Evolutionary conservation across 129 eudicot species (phyloP).

Genomic region (Erigeron canadensis): DNA sequence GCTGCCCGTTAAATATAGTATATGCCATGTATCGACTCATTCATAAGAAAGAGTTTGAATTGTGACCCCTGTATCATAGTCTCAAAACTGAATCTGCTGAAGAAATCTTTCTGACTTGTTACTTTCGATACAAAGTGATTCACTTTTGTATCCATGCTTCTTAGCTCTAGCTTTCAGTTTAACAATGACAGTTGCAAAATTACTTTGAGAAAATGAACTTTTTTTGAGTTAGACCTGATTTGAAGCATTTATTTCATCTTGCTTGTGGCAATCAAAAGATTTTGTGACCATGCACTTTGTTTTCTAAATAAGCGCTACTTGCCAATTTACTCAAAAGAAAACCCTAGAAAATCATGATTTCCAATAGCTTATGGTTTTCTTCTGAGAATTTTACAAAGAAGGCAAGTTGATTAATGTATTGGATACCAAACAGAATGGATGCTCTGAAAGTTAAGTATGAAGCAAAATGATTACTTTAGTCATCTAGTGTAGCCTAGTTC

Average conservation of each 20-base stretch:
- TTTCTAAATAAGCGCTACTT: constrained; percentile 1
- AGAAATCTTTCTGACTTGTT: not conserved
- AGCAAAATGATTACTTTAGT: too few relatives aligned
- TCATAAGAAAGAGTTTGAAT: too few relatives aligned
- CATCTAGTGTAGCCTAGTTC: not conserved
- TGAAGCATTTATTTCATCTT: constrained; percentile 1
- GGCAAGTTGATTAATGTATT: not conserved
- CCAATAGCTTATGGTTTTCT: not conserved
- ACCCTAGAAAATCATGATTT: not conserved
- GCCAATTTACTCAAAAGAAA: not conserved
- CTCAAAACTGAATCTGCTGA: not conserved
- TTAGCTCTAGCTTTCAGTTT: too few relatives aligned
- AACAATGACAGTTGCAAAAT: not conserved
- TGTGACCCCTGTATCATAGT: too few relatives aligned
- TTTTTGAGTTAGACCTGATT: not conserved
- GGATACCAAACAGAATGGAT: not conserved
- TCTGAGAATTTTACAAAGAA: not conserved
- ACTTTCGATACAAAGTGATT: not conserved
- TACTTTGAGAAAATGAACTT: not conserved
- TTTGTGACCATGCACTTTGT: constrained; percentile 8
- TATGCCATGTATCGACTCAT: too few relatives aligned
- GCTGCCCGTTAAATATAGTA: too few relatives aligned
- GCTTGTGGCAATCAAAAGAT: not conserved
- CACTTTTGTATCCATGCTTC: not conserved
- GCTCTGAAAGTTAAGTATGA: not conserved